Percentiles rank a stretch among this genome's conserved stretches.
These are phyloP conservation scores for Aspergillus affinis DNA, from an alignment of 495 filamentous ascomycete genomes.

Conservation along the genomic window DNA sequence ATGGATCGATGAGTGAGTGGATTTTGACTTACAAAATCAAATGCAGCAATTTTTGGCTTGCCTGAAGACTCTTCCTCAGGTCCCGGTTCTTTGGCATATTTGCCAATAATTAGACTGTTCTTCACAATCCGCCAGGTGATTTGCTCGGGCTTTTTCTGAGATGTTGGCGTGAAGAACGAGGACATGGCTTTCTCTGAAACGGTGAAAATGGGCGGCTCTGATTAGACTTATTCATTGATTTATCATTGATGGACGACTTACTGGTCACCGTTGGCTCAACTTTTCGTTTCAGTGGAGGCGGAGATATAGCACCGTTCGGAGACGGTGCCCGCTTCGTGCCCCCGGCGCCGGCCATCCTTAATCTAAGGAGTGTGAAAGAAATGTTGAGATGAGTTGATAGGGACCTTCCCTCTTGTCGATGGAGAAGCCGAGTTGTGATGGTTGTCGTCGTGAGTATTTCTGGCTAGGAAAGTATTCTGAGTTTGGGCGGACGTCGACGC, in stretches of 20 bases:
- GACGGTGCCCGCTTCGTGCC: slow-evolving; percentile 38
- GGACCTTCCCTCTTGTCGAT: not conserved
- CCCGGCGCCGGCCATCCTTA: slow-evolving; percentile 36
- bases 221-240: not conserved
- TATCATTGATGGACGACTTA: slow-evolving; percentile 37
- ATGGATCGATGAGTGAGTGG: not conserved
- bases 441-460: not conserved
- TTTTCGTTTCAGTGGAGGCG: slow-evolving; percentile 54
- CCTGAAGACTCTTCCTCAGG: slow-evolving; percentile 16
- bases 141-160: slow-evolving; percentile 78
- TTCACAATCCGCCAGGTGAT: slow-evolving; percentile 71
- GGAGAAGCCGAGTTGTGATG: not conserved
- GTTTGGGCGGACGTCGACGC: not conserved
- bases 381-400: slow-evolving; percentile 6
- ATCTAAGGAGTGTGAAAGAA: slow-evolving; percentile 5
- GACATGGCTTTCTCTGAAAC: slow-evolving; percentile 62
- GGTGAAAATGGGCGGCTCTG: not conserved
- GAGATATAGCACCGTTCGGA: slow-evolving; percentile 39
- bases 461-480: not conserved
- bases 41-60: slow-evolving; percentile 73
- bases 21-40: slow-evolving; percentile 72
- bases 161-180: slow-evolving; percentile 86
- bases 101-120: slow-evolving; percentile 74
- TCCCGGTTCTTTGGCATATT: slow-evolving; percentile 52
- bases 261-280: slow-evolving; percentile 72